Percentiles rank a stretch among this genome's conserved stretches.
Evolutionary conservation across 192 early-diverging fungal species (phyloP).

Genomic region (Coemansia sp.): DNA sequence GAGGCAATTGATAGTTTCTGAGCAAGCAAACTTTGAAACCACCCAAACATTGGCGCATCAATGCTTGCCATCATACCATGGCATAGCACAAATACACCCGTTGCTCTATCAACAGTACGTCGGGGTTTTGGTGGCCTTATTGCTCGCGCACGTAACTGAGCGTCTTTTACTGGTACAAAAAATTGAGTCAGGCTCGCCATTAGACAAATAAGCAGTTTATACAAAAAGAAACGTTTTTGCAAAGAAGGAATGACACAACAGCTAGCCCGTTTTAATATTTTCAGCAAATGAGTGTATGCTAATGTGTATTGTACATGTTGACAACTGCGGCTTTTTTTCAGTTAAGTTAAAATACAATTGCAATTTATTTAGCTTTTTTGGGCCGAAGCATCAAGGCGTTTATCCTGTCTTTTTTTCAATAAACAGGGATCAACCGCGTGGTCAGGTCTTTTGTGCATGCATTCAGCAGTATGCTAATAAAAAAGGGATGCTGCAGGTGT

Average conservation of each 20-base stretch:
- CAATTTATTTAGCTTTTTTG: not conserved
- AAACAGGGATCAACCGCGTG: too few species aligned
- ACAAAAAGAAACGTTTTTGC: conserved; percentile 4
- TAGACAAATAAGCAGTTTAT: not conserved
- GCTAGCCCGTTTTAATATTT: too few species aligned
- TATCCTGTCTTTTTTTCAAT: not conserved
- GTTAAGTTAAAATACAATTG: not conserved
- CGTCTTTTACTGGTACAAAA: conserved; percentile 5
- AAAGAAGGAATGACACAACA: not conserved
- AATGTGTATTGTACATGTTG: too few species aligned
- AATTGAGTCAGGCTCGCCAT: conserved; percentile 11
- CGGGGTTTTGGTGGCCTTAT: conserved; percentile 7
- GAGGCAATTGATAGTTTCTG: conserved; percentile 21
- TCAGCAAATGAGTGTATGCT: too few species aligned
- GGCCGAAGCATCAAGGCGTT: not conserved
- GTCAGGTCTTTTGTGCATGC: too few species aligned
- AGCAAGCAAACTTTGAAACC: conserved; percentile 18
- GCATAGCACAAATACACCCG: conserved; percentile 50
- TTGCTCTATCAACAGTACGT: not conserved
- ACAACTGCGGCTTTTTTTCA: not conserved
- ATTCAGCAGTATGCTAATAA: too few species aligned
- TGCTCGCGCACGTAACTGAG: conserved; percentile 16
- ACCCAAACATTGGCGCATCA: conserved; percentile 26
- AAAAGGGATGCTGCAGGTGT: too few species aligned
- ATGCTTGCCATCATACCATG: conserved; percentile 58